A percentile compares a stretch with the other conserved stretches of the same genome.
Conservation (phyloP, 139 green algal genomes). For the Gonium pectorale region DNA sequence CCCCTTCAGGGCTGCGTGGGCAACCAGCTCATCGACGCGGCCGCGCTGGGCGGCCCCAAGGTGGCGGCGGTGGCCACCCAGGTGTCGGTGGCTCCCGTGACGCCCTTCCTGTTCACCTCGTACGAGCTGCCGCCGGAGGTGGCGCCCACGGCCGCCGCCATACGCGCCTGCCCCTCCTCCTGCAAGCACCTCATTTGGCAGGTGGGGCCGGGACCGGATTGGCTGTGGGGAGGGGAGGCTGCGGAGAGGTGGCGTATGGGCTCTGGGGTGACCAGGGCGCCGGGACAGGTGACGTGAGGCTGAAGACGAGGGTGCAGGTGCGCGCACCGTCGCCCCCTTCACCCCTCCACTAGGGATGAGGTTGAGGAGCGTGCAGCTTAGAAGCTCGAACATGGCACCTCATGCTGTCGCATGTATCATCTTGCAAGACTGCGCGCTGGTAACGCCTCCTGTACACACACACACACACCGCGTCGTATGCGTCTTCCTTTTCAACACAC, state of each 20-base stretch:
- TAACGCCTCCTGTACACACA: no score
- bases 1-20: conserved; percentile 57
- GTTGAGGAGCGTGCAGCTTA: no score
- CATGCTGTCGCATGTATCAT: no score
- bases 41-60: conserved; percentile 74
- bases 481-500: not conserved
- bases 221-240: not conserved
- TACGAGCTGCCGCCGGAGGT: conserved; percentile 65
- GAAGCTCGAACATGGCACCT: no score
- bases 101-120: conserved; percentile 88
- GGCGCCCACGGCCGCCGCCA: conserved; percentile 30
- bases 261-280: no score
- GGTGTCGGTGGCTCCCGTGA: conserved; percentile 78
- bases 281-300: no score
- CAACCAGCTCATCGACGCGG: conserved; percentile 77
- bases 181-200: conserved; percentile 87
- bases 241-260: no score
- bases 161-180: conserved; percentile 59
- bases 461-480: no score
- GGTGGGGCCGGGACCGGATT: not conserved
- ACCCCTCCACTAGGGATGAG: no score
- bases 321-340: no score
- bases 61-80: conserved; percentile 88
- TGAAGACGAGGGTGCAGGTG: no score
- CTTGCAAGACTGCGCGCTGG: no score